Evolutionary conservation across 2,329 filamentous ascomycete genomes (phyloP).

Genomic region (Aspergillus hiratsukae): DNA sequence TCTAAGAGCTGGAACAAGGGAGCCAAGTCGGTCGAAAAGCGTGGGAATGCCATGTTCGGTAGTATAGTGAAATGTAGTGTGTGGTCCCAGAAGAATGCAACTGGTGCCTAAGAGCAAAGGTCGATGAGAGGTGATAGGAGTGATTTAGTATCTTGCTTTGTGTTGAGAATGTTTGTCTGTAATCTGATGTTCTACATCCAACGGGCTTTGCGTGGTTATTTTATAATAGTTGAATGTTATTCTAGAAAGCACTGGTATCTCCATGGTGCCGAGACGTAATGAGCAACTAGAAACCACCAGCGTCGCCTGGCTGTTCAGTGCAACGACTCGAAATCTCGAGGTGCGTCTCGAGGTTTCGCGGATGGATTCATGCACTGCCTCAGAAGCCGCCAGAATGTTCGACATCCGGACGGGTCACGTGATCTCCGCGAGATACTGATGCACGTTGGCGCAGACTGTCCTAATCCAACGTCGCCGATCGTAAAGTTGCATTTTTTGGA

Average conservation of each 20-base stretch:
- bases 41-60: constrained; percentile 36
- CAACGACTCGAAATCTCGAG: neutral
- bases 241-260: constrained; percentile 15
- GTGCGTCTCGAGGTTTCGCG: constrained; percentile 10
- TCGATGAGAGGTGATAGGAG: neutral
- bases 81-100: too few relatives aligned
- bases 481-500: neutral
- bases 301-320: constrained; percentile 4
- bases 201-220: constrained; percentile 4
- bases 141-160: neutral
- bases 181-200: constrained; percentile 2
- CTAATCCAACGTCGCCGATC: neutral
- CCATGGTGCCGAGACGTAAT: neutral
- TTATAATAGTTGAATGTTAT: constrained; percentile 10
- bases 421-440: constrained; percentile 1
- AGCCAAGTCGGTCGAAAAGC: constrained; percentile 32
- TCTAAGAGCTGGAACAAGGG: constrained; percentile 43
- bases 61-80: constrained; percentile 5
- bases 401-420: constrained; percentile 3
- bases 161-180: neutral
- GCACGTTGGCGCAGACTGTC: neutral
- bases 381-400: constrained; percentile 15
- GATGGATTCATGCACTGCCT: constrained; percentile 19
- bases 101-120: neutral
- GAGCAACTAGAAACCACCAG: constrained; percentile 1